Conservation (phyloP, 2,329 filamentous ascomycete species). For the Aspergillus phoenicis region DNA sequence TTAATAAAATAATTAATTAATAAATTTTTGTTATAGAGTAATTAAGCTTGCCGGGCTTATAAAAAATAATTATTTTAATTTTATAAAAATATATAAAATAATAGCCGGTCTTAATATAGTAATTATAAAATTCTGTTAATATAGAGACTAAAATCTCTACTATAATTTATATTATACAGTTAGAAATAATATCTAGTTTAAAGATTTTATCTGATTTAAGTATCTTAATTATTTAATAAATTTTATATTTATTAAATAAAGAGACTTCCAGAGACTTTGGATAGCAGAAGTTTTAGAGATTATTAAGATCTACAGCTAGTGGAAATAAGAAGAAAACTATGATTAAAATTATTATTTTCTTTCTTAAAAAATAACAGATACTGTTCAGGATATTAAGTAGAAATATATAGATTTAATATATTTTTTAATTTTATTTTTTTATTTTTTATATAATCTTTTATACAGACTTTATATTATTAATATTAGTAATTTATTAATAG, state of each 20-base stretch:
- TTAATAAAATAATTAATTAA: too few species aligned
- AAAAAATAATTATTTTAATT: background rate
- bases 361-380: background rate
- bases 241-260: background rate
- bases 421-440: background rate
- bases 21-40: background rate
- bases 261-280: background rate
- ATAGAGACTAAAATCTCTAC: background rate
- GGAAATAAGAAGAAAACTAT: background rate
- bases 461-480: background rate
- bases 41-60: background rate
- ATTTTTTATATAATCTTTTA: background rate
- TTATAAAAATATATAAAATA: background rate
- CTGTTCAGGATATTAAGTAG: background rate
- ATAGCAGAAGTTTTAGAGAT: background rate
- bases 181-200: background rate
- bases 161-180: background rate
- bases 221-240: background rate
- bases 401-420: background rate
- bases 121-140: background rate
- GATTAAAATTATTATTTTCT: background rate
- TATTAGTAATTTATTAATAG: background rate
- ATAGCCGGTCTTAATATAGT: background rate
- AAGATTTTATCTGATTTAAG: background rate
- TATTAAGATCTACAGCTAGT: background rate